Conservation (phyloP, 495 filamentous ascomycete species). For the Pseudomonodictys pantanalensis region DNA sequence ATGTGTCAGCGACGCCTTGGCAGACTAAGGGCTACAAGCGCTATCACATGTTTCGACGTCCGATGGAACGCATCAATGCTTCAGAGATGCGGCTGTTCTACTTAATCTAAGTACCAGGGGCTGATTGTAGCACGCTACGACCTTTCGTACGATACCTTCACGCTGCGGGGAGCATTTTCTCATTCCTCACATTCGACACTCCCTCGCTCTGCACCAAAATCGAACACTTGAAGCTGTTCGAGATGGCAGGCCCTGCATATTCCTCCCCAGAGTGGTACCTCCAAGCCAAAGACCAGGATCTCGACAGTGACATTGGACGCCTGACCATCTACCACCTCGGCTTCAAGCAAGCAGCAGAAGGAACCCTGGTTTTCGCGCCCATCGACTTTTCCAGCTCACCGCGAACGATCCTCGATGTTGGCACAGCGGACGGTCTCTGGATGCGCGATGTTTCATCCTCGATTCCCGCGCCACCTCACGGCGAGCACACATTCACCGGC, state of each 20-base stretch:
- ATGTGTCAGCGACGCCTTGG: no score
- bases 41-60: no score
- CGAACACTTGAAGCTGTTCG: no score
- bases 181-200: no score
- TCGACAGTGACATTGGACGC: constrained; percentile 7
- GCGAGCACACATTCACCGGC: constrained; percentile 1
- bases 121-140: no score
- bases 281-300: constrained; percentile 4
- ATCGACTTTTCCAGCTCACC: constrained; percentile 4
- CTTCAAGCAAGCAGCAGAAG: constrained; percentile 9
- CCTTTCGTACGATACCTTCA: no score
- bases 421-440: constrained; percentile 10
- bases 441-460: constrained; percentile 12
- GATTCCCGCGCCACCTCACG: constrained; percentile 6
- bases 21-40: no score
- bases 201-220: no score
- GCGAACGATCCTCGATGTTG: background rate
- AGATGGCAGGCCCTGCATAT: constrained; percentile 1
- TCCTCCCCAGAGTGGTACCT: constrained; percentile 7
- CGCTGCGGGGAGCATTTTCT: no score
- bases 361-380: constrained; percentile 1
- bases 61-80: no score
- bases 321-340: constrained; percentile 11
- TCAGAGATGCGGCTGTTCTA: no score
- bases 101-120: no score